A percentile compares a stretch with the other conserved stretches of the same genome.
phyloP scores from a whole-genome alignment of 805 yeast genomes.

The Lachancea meyersii region DNA sequence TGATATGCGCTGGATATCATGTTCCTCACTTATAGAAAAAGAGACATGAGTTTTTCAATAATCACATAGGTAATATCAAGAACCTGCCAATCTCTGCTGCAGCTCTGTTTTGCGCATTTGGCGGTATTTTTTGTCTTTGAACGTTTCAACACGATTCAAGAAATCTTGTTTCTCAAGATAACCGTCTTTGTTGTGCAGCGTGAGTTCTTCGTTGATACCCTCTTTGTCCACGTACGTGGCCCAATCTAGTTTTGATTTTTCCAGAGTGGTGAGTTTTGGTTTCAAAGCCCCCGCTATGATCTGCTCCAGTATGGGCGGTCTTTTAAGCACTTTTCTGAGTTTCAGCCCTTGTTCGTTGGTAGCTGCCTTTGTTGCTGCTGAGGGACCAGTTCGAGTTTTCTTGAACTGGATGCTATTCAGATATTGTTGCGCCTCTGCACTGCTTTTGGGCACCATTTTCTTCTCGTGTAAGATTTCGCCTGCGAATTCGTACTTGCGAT shows the following conservation, averaged over 20 bases:
- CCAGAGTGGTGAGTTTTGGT: conserved; percentile 81
- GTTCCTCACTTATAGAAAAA: conserved; percentile 48
- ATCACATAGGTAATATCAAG: neutral
- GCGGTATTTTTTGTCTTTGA: conserved; percentile 36
- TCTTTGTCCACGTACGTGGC: conserved; percentile 85
- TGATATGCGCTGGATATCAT: conserved; percentile 65
- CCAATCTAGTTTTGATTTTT: conserved; percentile 92
- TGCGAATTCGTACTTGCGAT: conserved; percentile 79
- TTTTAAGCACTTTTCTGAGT: conserved; percentile 53
- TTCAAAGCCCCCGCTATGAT: conserved; percentile 64
- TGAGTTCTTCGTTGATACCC: conserved; percentile 77
- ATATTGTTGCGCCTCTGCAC: conserved; percentile 86
- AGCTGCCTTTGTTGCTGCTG: neutral
- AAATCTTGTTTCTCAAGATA: conserved; percentile 89
- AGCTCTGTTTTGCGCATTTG: conserved; percentile 35
- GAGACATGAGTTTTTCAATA: neutral
- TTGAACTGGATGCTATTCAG: conserved; percentile 42
- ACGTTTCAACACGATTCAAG: conserved; percentile 60
- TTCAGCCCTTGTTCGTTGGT: conserved; percentile 29
- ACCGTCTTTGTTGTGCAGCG: conserved; percentile 79
- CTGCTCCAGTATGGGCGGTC: conserved; percentile 71
- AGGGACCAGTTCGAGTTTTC: conserved; percentile 14
- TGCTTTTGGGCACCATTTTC: conserved; percentile 64
- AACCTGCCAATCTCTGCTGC: conserved; percentile 16
- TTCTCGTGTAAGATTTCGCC: conserved; percentile 76